Percentiles rank a stretch among this genome's conserved stretches.
phyloP scores from a whole-genome alignment of 306 rosid genomes.

The Quercus aquifolioides region DNA sequence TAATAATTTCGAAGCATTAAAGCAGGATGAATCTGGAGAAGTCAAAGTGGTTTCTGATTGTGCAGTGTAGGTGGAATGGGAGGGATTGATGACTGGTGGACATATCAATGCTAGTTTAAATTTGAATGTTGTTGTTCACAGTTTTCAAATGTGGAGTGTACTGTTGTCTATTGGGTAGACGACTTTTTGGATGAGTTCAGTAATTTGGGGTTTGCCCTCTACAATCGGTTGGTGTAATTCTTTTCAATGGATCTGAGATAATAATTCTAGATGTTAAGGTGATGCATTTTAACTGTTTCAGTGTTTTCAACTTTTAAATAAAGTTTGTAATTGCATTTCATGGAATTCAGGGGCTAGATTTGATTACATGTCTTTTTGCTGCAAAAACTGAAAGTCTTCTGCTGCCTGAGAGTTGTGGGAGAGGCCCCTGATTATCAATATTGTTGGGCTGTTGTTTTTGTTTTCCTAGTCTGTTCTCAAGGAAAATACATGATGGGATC shows the following conservation, averaged over 20 bases:
- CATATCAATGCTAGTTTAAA: not conserved
- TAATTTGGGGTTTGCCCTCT: not conserved
- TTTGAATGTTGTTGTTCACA: not conserved
- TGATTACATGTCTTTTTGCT: not conserved
- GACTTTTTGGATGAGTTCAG: not conserved
- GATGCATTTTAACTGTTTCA: not conserved
- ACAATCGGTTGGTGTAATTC: not conserved
- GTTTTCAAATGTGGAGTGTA: not conserved
- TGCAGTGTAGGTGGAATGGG: not conserved
- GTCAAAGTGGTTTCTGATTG: not conserved
- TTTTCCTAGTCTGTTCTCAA: too few relatives aligned
- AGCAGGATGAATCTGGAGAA: not conserved
- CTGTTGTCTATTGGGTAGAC: not conserved
- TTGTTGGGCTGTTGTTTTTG: too few relatives aligned
- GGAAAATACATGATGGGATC: too few relatives aligned
- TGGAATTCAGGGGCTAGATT: not conserved
- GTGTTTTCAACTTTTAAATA: not conserved
- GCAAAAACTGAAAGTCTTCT: not conserved
- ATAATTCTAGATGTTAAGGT: not conserved
- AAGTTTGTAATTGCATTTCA: not conserved
- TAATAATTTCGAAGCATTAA: not conserved
- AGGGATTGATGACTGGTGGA: not conserved
- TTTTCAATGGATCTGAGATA: not conserved
- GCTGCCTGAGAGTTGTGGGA: not conserved
- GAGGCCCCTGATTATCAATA: not conserved